Base-by-base conservation (phyloP, 108 stramenopile genomes). In the Nannochloropsis gaditana region DNA sequence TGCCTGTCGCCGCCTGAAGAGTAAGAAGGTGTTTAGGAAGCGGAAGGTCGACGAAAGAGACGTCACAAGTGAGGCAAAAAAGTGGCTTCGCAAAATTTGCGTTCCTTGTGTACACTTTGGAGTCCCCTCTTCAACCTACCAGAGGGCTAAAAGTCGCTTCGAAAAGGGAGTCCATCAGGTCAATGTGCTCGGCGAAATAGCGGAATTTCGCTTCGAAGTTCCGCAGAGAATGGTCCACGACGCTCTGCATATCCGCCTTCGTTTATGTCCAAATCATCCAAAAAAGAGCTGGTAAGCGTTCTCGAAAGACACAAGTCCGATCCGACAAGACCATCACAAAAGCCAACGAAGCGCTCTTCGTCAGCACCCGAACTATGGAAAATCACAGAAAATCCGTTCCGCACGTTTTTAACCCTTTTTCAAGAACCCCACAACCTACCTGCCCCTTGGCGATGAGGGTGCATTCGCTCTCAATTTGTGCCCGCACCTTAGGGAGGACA, bases 391-490 rank as follows among this genome's bases (percentile, higher is more conserved):
- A 31, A 31, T 31, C 31, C 31, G 31, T 31, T 31, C 31, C 31
- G 31, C 0, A 31, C 31, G 31, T 31, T 1, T 31, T 31, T 31
- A 1, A 31, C 31, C 31, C 31, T 31, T 31, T 31, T 31, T 31
- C 31, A 31, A 31, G 1, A 31, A 31, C 31, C 11, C 1, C 31
- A 31, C 31, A 15, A 73, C 59, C 2, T 73, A 73, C 59, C 59
- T 2, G 59, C n/a, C 87, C 88, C 44, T 42, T 41, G 11, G 95
- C 94, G 85, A 97, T 95, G 59, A 89, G 92, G 83, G 92, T 93
- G 91, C 95, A 96, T 79, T 95, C 91, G 42, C 90, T 91, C 91
- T 96, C 97, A 86, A 96, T 96, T 83, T 94, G 93, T 5, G 95
- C 93, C 82, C 97, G 90, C 21, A 96, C 93, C 84, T 91, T 87